Evolutionary conservation across 202 grass and related monocot species (phyloP).

Genomic region (Thinopyrum obtusiflorum): DNA sequence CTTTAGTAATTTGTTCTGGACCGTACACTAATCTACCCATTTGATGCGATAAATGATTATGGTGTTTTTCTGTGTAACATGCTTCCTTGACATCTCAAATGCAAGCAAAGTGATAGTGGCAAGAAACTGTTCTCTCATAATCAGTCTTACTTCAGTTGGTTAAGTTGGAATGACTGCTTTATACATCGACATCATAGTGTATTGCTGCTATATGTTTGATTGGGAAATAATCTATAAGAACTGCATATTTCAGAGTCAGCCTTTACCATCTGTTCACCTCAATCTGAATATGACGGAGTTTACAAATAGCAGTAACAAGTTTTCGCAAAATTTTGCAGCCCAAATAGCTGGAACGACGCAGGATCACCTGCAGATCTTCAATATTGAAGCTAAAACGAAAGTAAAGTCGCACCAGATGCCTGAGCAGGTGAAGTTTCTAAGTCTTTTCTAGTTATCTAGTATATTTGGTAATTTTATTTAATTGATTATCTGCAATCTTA

Average conservation of each 20-base stretch:
- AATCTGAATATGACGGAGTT: background rate
- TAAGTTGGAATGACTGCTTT: background rate
- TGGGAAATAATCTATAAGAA: background rate
- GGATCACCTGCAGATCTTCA: slow-evolving; percentile 96
- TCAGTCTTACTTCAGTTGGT: background rate
- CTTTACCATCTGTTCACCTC: background rate
- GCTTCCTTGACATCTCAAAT: background rate
- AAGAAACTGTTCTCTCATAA: slow-evolving; percentile 1
- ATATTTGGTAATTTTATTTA: background rate
- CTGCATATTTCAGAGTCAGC: background rate
- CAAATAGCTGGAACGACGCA: slow-evolving; percentile 89
- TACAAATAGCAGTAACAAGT: background rate
- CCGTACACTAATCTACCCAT: background rate
- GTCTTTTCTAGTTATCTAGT: background rate
- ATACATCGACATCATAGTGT: background rate
- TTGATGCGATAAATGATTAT: background rate
- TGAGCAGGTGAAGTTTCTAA: slow-evolving; percentile 57
- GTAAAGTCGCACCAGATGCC: slow-evolving; percentile 97
- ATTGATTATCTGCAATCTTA: background rate
- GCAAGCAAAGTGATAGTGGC: background rate
- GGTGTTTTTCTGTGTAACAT: background rate
- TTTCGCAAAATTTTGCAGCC: slow-evolving; percentile 50
- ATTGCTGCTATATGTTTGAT: background rate
- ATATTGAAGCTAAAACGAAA: slow-evolving; percentile 90
- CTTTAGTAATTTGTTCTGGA: background rate